Conservation (phyloP, 352 stramenopile genomes). For the Vaucheria bursata region DNA sequence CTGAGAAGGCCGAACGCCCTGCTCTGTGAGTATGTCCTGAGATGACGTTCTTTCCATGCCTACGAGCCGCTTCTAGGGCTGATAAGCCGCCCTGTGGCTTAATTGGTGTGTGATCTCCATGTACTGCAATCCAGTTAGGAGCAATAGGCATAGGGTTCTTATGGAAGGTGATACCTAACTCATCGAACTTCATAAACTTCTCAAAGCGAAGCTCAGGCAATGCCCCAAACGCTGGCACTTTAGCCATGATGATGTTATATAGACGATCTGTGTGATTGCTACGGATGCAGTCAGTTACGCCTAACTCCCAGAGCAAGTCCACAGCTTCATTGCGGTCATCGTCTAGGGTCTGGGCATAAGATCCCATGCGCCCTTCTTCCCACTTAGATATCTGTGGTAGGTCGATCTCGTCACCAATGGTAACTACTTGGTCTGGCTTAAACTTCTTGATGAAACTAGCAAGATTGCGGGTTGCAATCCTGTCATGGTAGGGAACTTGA, state of each 20-base stretch:
- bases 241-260: conserved; percentile 8
- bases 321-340: conserved; percentile 5
- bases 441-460: conserved; percentile 8
- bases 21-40: conserved; percentile 5
- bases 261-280: conserved; percentile 6
- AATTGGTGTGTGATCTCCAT: conserved; percentile 7
- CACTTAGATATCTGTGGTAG: conserved; percentile 7
- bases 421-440: conserved; percentile 7
- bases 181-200: conserved; percentile 8
- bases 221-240: conserved; percentile 4
- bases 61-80: conserved; percentile 4
- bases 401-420: conserved; percentile 4
- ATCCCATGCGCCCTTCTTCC: conserved; percentile 4
- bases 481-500: conserved; percentile 6
- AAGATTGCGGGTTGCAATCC: conserved; percentile 5
- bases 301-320: conserved; percentile 4
- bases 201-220: conserved; percentile 5
- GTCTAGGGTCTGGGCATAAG: conserved; percentile 4
- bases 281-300: conserved; percentile 4
- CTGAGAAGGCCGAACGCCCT: conserved; percentile 3
- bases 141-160: conserved; percentile 6
- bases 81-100: conserved; percentile 4
- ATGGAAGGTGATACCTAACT: conserved; percentile 7
- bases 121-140: conserved; percentile 6
- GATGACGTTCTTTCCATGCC: conserved; percentile 5